These are phyloP conservation scores for Eudorina sp. DNA, from an alignment of 139 green algal genomes.

Conservation along the genomic window DNA sequence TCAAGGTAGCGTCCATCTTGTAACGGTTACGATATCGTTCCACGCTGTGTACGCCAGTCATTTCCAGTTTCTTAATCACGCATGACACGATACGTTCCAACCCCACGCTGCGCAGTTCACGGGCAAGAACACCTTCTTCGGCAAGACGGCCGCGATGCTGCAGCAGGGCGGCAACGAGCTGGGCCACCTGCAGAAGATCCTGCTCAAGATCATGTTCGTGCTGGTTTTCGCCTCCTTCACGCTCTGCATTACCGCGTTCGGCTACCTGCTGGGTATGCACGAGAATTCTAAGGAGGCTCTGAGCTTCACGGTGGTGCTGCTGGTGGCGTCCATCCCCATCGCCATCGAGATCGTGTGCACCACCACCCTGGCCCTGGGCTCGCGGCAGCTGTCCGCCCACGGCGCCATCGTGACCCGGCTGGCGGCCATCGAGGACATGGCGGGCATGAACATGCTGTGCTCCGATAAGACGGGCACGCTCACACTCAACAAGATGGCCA, in stretches of 20 bases:
- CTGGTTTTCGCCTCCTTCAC: constrained; percentile 74
- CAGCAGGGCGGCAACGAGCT: constrained; percentile 63
- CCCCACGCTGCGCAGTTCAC: constrained; percentile 65
- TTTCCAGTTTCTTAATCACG: no score
- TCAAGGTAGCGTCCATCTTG: no score
- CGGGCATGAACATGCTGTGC: constrained; percentile 94
- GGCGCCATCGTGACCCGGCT: constrained; percentile 90
- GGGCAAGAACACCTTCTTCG: constrained; percentile 89
- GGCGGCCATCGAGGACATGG: constrained; percentile 91
- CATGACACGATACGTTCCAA: no score
- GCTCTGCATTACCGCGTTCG: constrained; percentile 78
- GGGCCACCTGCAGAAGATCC: constrained; percentile 83
- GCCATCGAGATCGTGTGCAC: constrained; percentile 87
- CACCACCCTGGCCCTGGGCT: constrained; percentile 88
- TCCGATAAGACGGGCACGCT: constrained; percentile 92
- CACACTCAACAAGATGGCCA: constrained; percentile 93
- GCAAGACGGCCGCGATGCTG: constrained; percentile 88
- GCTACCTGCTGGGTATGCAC: constrained; percentile 72
- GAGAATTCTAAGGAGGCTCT: constrained; percentile 20
- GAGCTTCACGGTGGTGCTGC: constrained; percentile 70
- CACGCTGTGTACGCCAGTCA: no score
- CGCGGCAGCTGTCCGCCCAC: constrained; percentile 70
- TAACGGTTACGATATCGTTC: no score
- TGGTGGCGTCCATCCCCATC: constrained; percentile 85
- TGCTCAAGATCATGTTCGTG: constrained; percentile 82